Percentiles rank a stretch among this genome's conserved stretches.
phyloP scores from a whole-genome alignment of 495 filamentous ascomycete genomes.

The Neurospora tetrasperma region DNA sequence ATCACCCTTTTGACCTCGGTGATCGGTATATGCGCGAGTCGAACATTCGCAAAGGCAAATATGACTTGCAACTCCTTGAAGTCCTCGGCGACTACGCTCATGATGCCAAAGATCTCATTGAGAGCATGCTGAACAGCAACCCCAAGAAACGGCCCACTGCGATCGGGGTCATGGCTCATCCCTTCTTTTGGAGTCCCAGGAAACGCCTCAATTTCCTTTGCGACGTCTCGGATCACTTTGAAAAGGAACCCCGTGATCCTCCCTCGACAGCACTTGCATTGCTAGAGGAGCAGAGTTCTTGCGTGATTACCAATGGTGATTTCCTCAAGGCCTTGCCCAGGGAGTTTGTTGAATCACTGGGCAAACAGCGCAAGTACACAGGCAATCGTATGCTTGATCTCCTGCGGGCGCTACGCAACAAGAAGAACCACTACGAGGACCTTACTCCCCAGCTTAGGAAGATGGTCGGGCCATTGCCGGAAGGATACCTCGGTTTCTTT shows the following conservation, averaged over 20 bases:
- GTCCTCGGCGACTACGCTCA: constrained; percentile 68
- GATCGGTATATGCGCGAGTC: constrained; percentile 91
- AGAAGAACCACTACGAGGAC: constrained; percentile 89
- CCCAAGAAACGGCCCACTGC: constrained; percentile 65
- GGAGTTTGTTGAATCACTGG: constrained; percentile 74
- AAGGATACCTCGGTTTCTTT: constrained; percentile 85
- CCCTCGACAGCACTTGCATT: constrained; percentile 58
- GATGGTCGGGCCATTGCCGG: constrained; percentile 68
- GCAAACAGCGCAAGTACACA: constrained; percentile 93
- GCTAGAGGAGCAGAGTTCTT: constrained; percentile 31
- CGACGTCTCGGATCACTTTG: constrained; percentile 90
- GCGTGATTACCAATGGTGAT: constrained; percentile 41
- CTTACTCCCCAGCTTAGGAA: constrained; percentile 71
- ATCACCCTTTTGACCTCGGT: constrained; percentile 90
- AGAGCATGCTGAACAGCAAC: constrained; percentile 67
- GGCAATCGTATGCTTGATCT: constrained; percentile 75
- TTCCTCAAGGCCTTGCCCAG: constrained; percentile 69
- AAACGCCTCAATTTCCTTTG: constrained; percentile 85
- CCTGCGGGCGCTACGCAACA: constrained; percentile 84
- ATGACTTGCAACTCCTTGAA: constrained; percentile 59
- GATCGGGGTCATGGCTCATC: constrained; percentile 70
- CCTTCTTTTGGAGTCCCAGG: constrained; percentile 89
- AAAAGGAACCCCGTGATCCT: constrained; percentile 76
- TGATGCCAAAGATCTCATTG: constrained; percentile 79
- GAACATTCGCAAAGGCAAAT: constrained; percentile 84